Evolutionary conservation across 257 asterid species (phyloP).

Genomic region (Verbena officinalis): DNA sequence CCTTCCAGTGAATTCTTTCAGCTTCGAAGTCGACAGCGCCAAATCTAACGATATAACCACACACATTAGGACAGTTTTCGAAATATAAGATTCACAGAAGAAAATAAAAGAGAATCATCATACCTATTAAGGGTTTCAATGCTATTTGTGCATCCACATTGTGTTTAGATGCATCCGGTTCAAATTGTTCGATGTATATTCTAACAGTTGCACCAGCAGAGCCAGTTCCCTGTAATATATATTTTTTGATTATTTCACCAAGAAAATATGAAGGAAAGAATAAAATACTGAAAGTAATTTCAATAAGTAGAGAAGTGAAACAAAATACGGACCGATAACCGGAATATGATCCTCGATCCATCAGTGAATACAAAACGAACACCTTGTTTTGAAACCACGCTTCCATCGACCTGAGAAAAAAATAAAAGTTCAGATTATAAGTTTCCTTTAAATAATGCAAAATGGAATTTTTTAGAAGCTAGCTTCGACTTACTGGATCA

Average conservation of each 20-base stretch:
- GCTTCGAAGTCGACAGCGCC: slow-evolving; percentile 77
- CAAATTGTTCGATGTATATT: slow-evolving; percentile 81
- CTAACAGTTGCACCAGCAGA: slow-evolving; percentile 98
- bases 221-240: slow-evolving; percentile 76
- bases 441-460: slow-evolving; percentile 10
- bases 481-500: slow-evolving; percentile 76
- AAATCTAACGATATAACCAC: slow-evolving; percentile 53
- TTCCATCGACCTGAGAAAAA: slow-evolving; percentile 81
- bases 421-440: not conserved
- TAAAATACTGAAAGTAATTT: not conserved
- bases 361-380: slow-evolving; percentile 86
- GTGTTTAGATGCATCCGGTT: slow-evolving; percentile 83
- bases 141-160: slow-evolving; percentile 83
- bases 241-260: slow-evolving; percentile 12
- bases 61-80: slow-evolving; percentile 11
- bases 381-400: slow-evolving; percentile 88
- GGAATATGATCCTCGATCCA: slow-evolving; percentile 89
- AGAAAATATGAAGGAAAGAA: not conserved
- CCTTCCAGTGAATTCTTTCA: slow-evolving; percentile 90
- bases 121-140: slow-evolving; percentile 82
- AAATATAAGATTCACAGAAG: not conserved
- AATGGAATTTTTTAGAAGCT: slow-evolving; percentile 10
- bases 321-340: slow-evolving; percentile 69
- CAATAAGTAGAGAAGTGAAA: not conserved
- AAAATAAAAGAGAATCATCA: slow-evolving; percentile 5